These are phyloP conservation scores for Hansenula sp. DNA, from an alignment of 1,139 yeast genomes.

Conservation along the genomic window DNA sequence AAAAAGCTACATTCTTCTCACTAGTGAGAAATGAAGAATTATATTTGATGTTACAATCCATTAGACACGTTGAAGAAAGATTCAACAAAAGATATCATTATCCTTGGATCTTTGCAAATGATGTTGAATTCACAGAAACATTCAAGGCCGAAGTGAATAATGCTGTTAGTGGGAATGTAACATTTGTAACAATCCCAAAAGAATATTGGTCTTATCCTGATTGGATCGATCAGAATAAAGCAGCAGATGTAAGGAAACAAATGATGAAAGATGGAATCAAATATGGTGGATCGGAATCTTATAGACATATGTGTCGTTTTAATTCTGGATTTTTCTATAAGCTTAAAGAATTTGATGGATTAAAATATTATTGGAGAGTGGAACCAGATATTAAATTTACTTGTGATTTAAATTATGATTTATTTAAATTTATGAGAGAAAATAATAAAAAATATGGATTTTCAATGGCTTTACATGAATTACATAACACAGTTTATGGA, in stretches of 20 bases:
- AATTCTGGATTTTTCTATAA: slow-evolving; percentile 53
- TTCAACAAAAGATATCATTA: slow-evolving; percentile 50
- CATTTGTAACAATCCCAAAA: slow-evolving; percentile 58
- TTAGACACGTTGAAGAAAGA: slow-evolving; percentile 50
- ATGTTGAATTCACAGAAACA: slow-evolving; percentile 43
- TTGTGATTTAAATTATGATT: slow-evolving; percentile 52
- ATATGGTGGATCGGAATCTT: slow-evolving; percentile 52
- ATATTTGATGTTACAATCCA: slow-evolving; percentile 42
- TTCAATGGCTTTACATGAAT: slow-evolving; percentile 50
- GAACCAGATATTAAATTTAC: slow-evolving; percentile 52
- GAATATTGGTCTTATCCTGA: slow-evolving; percentile 76
- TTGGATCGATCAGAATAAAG: slow-evolving; percentile 54
- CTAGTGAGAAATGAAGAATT: slow-evolving; percentile 51
- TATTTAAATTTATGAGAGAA: slow-evolving; percentile 48
- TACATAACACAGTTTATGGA: slow-evolving; percentile 46
- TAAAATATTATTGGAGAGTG: slow-evolving; percentile 63
- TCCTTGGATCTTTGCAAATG: slow-evolving; percentile 63
- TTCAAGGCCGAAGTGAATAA: slow-evolving; percentile 40
- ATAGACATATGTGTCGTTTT: slow-evolving; percentile 61
- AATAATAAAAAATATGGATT: slow-evolving; percentile 49
- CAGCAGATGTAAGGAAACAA: slow-evolving; percentile 43
- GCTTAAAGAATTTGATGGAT: slow-evolving; percentile 49
- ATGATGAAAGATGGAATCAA: slow-evolving; percentile 40
- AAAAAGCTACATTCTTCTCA: slow-evolving; percentile 52
- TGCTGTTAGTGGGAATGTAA: slow-evolving; percentile 54